These are phyloP conservation scores for Paralagenidium karlingii DNA, from an alignment of 352 stramenopile species.

Conservation along the genomic window DNA sequence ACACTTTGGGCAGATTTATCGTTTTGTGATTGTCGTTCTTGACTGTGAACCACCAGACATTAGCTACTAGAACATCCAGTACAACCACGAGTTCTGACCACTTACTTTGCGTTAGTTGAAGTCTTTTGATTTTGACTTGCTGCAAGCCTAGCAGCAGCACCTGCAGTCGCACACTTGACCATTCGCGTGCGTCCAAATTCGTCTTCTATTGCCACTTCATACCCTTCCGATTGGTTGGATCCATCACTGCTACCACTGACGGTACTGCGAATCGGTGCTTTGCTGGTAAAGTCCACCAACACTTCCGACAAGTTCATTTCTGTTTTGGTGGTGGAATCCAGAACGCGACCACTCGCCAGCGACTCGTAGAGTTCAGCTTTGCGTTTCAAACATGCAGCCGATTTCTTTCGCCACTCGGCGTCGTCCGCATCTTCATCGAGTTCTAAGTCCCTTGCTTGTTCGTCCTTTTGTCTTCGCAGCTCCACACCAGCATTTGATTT, in stretches of 20 bases:
- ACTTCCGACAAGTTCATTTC: conserved; percentile 19
- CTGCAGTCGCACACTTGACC: conserved; percentile 22
- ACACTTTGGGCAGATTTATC: conserved; percentile 3
- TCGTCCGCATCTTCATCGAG: conserved; percentile 47
- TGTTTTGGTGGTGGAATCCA: not conserved
- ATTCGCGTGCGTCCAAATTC: conserved; percentile 43
- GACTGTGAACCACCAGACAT: too few relatives aligned
- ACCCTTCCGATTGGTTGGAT: not conserved
- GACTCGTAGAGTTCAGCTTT: conserved; percentile 73
- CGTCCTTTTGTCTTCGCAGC: conserved; percentile 29
- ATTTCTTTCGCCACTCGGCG: conserved; percentile 37
- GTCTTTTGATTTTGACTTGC: not conserved
- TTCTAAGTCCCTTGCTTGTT: conserved; percentile 26
- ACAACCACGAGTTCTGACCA: not conserved
- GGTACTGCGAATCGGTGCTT: not conserved
- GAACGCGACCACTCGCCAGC: conserved; percentile 21
- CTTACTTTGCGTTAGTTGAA: not conserved
- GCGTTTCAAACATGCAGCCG: conserved; percentile 35
- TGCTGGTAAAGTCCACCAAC: conserved; percentile 60
- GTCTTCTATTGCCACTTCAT: conserved; percentile 26
- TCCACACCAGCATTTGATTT: conserved; percentile 44
- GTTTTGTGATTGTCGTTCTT: not conserved
- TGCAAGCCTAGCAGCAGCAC: conserved; percentile 7
- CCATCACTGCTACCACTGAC: conserved; percentile 9
- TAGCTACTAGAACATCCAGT: too few relatives aligned